phyloP scores from a whole-genome alignment of 108 stramenopile species.

The Conticribra weissflogii region DNA sequence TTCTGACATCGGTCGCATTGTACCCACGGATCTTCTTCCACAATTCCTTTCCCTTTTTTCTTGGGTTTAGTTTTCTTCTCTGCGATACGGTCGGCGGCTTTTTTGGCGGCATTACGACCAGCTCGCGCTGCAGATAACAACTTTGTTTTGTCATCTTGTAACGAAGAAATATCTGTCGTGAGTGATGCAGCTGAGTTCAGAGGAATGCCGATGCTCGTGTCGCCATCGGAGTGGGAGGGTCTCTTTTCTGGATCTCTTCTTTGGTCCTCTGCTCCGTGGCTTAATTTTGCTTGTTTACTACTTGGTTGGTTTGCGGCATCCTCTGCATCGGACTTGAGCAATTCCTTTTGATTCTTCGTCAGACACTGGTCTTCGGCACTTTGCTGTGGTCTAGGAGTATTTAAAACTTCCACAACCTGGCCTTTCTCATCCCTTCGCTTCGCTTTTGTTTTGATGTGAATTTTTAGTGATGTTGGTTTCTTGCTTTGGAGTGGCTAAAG shows the following conservation, averaged over 20 bases:
- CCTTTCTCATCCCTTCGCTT: neutral
- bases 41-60: conserved; percentile 32
- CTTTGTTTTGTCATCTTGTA: conserved; percentile 18
- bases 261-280: neutral
- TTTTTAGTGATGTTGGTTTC: neutral
- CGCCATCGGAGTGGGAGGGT: conserved; percentile 23
- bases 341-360: neutral
- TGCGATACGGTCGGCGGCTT: conserved; percentile 67
- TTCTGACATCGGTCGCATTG: conserved; percentile 88
- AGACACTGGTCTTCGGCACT: neutral
- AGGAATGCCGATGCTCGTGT: conserved; percentile 1
- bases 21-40: conserved; percentile 73
- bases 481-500: neutral
- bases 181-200: neutral
- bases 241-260: neutral
- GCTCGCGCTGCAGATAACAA: conserved; percentile 40
- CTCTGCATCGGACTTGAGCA: neutral
- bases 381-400: neutral
- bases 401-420: neutral
- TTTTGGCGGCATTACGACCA: conserved; percentile 70
- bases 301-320: neutral
- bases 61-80: conserved; percentile 65
- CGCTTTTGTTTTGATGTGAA: conserved; percentile 3
- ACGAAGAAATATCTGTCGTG: conserved; percentile 4
- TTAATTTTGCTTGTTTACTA: conserved; percentile 1